Percentiles rank a stretch among this genome's conserved stretches.
These are phyloP conservation scores for Euphorbia tirucalli DNA, from an alignment of 345 rosid species.

Conservation along the genomic window DNA sequence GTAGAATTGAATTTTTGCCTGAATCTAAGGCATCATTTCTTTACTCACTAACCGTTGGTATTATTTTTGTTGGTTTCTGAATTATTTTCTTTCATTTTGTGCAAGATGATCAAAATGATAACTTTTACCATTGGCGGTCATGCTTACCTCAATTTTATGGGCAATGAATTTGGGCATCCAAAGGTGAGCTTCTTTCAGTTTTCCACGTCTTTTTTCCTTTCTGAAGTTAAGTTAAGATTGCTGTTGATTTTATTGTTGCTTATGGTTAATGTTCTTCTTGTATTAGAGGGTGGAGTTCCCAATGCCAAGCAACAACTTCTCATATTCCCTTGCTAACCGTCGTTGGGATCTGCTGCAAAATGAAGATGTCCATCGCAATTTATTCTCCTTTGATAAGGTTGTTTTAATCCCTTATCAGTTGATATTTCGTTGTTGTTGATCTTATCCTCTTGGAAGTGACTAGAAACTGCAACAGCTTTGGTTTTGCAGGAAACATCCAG, in stretches of 20 bases:
- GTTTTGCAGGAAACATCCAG: background rate
- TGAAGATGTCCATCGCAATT: conserved; percentile 48
- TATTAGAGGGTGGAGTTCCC: conserved; percentile 93
- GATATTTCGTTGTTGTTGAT: background rate
- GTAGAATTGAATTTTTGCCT: background rate
- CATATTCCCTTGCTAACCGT: conserved; percentile 83
- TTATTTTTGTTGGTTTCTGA: conserved; percentile 9
- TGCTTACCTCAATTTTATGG: conserved; percentile 96
- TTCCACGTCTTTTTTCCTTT: background rate
- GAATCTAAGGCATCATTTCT: background rate
- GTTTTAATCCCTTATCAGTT: conserved; percentile 6
- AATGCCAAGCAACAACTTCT: conserved; percentile 71
- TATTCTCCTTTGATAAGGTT: conserved; percentile 83
- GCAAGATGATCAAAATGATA: conserved; percentile 84
- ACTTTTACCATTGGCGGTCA: conserved; percentile 76
- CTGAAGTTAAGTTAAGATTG: background rate
- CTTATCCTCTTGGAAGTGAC: background rate
- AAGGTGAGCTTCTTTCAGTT: conserved; percentile 41
- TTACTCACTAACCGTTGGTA: background rate
- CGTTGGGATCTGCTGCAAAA: conserved; percentile 72
- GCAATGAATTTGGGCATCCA: conserved; percentile 98
- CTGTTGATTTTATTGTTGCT: conserved; percentile 10
- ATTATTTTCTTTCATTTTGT: conserved; percentile 28
- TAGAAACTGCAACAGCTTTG: background rate
- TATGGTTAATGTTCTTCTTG: conserved; percentile 27